These are phyloP conservation scores for Fusarium chuoi DNA, from an alignment of 2,329 filamentous ascomycete species.

Conservation along the genomic window DNA sequence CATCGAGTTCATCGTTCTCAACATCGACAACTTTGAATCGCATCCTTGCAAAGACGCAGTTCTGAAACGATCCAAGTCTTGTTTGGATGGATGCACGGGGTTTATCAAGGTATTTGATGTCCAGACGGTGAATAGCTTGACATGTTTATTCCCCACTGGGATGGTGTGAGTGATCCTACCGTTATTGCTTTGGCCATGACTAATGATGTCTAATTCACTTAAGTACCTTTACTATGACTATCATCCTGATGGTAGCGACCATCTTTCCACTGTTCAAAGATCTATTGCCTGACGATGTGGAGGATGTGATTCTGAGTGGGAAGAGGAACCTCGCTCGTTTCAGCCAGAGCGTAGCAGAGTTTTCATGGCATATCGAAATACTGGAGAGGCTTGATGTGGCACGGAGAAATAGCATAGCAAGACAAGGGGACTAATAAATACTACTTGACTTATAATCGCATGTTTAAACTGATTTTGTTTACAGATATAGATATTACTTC, in stretches of 20 bases:
- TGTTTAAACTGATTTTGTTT: rapidly evolving
- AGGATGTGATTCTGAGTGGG: not conserved
- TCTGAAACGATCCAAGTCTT: conserved; percentile 35
- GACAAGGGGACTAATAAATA: not conserved
- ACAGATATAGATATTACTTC: not conserved
- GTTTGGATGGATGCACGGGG: conserved; percentile 38
- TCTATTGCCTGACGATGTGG: not conserved
- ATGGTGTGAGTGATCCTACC: conserved; percentile 42
- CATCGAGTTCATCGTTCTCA: conserved; percentile 44
- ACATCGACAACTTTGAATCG: conserved; percentile 35
- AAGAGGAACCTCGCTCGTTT: conserved; percentile 11
- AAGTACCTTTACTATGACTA: conserved; percentile 29
- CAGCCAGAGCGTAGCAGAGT: not conserved
- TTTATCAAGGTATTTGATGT: conserved; percentile 46
- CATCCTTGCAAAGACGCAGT: conserved; percentile 41
- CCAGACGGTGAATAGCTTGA: conserved; percentile 40
- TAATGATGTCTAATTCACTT: not conserved
- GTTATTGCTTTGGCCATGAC: rapidly evolving
- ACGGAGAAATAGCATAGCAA: not conserved
- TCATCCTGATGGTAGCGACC: conserved; percentile 43
- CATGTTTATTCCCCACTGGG: conserved; percentile 44
- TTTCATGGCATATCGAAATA: conserved; percentile 7
- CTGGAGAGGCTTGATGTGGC: not conserved
- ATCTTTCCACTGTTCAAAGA: conserved; percentile 10
- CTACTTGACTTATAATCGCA: not conserved